phyloP scores from a whole-genome alignment of 2,329 filamentous ascomycete species.

The Cytospora mali region DNA sequence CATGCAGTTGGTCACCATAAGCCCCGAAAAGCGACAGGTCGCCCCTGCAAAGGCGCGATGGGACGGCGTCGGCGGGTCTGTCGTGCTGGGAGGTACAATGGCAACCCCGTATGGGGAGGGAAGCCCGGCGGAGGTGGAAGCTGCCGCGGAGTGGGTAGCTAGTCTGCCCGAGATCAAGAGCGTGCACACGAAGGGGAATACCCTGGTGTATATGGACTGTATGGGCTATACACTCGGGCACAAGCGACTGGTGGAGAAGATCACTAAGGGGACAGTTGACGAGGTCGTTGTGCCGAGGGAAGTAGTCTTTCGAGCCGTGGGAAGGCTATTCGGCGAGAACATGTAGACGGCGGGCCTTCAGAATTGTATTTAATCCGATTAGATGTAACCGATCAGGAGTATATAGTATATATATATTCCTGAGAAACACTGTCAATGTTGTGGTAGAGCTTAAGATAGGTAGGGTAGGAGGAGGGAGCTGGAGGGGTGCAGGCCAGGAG shows the following conservation, averaged over 20 bases:
- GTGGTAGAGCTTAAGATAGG: too few relatives aligned
- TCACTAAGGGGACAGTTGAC: neutral
- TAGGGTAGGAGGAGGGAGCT: too few relatives aligned
- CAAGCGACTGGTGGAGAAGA: neutral
- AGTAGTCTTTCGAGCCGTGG: neutral
- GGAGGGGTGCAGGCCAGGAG: too few relatives aligned
- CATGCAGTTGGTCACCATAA: neutral
- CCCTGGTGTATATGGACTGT: neutral
- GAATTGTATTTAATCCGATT: too few relatives aligned
- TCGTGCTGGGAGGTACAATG: neutral
- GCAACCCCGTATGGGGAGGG: neutral
- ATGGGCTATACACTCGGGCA: neutral
- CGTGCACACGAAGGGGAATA: neutral
- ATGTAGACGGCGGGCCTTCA: neutral
- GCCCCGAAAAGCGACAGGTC: neutral
- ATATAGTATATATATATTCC: too few relatives aligned
- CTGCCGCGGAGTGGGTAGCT: neutral
- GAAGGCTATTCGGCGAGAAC: neutral
- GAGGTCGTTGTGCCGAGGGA: neutral
- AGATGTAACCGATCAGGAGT: too few relatives aligned
- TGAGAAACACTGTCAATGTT: too few relatives aligned
- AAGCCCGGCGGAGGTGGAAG: neutral
- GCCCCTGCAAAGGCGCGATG: neutral
- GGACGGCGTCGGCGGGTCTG: neutral
- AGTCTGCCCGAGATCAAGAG: neutral